Evolutionary conservation across 306 rosid genomes (phyloP).

Genomic region (Ormosia emarginata): DNA sequence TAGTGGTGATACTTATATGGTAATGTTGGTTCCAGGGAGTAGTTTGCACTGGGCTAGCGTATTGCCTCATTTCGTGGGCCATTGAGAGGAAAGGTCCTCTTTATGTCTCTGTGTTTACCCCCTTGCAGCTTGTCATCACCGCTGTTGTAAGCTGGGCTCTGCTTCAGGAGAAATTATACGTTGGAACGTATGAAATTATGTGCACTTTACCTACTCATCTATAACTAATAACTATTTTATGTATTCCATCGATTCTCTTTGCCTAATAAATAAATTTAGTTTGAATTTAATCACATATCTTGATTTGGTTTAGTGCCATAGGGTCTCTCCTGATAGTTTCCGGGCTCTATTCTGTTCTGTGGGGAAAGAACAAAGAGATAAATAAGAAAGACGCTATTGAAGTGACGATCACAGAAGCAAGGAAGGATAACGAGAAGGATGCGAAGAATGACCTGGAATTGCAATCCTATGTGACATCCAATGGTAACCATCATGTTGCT

Average conservation of each 20-base stretch:
- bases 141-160: constrained; percentile 78
- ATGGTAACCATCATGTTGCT: background rate
- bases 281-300: background rate
- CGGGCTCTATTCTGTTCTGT: constrained; percentile 72
- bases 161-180: constrained; percentile 51
- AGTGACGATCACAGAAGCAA: background rate
- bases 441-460: constrained; percentile 35
- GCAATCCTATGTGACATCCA: constrained; percentile 15
- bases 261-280: too few relatives aligned
- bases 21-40: constrained; percentile 50
- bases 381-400: background rate
- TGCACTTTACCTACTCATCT: background rate
- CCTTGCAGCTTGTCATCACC: constrained; percentile 61
- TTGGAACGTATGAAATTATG: constrained; percentile 63
- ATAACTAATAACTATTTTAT: background rate
- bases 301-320: constrained; percentile 34
- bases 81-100: constrained; percentile 82
- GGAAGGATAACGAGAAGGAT: background rate
- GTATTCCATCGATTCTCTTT: background rate
- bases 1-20: background rate
- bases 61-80: constrained; percentile 67
- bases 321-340: constrained; percentile 57
- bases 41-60: constrained; percentile 60
- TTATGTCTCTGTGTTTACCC: constrained; percentile 65
- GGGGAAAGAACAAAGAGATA: constrained; percentile 77